Percentiles rank a stretch among this genome's conserved stretches.
Conservation (phyloP, 805 yeast genomes). For the Lipomyces orientalis region DNA sequence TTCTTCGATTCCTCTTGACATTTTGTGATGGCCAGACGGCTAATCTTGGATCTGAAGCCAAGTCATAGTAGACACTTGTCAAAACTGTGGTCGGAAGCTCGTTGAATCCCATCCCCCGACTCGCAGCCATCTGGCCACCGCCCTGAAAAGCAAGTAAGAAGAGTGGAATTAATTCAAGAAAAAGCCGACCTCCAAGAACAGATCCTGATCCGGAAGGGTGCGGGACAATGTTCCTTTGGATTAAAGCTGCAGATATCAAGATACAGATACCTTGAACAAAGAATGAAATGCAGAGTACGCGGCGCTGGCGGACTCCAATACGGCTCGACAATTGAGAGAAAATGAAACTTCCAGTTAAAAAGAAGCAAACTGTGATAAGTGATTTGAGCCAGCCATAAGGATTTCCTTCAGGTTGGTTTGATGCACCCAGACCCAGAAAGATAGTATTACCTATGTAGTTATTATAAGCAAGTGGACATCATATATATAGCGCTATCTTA, state of each 20-base stretch:
- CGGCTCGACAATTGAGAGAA: neutral
- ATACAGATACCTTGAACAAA: neutral
- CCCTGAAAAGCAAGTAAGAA: neutral
- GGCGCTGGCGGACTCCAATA: neutral
- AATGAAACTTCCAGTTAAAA: neutral
- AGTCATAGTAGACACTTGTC: constrained; percentile 1
- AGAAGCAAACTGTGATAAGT: neutral
- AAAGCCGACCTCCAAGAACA: neutral
- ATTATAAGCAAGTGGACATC: neutral
- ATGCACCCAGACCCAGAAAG: neutral
- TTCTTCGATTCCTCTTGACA: neutral
- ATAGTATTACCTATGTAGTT: neutral
- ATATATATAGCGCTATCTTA: neutral
- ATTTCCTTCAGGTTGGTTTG: neutral
- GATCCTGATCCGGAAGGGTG: neutral
- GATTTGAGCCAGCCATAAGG: constrained; percentile 3
- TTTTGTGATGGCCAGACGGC: neutral
- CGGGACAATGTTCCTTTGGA: neutral
- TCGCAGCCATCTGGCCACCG: neutral
- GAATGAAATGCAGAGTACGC: neutral
- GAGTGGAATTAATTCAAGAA: neutral
- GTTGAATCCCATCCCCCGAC: neutral
- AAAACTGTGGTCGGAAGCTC: constrained; percentile 1
- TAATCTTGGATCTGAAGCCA: neutral
- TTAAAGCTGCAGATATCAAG: neutral